Percentiles rank a stretch among this genome's conserved stretches.
These are phyloP conservation scores for Xylaria sp. DNA, from an alignment of 2,329 filamentous ascomycete genomes.

Conservation along the genomic window DNA sequence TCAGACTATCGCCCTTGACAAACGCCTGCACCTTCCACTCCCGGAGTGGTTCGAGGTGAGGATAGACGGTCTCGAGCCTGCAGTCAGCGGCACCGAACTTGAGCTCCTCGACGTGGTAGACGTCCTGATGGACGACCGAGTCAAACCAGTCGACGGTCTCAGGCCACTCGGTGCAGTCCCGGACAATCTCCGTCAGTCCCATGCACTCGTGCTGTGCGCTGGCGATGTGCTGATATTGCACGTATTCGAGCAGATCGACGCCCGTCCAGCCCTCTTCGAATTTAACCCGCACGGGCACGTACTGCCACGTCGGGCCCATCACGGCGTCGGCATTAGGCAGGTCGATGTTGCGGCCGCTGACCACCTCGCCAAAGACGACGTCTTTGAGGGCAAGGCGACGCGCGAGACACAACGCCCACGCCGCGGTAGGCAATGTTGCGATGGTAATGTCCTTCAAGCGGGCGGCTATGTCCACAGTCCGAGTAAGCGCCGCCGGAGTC, in stretches of 20 bases:
- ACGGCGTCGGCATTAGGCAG: slow-evolving; percentile 65
- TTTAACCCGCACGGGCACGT: slow-evolving; percentile 69
- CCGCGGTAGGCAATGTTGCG: slow-evolving; percentile 72
- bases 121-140: slow-evolving; percentile 68
- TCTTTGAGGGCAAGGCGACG: slow-evolving; percentile 62
- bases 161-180: slow-evolving; percentile 58
- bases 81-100: slow-evolving; percentile 51
- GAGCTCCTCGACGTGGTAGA: slow-evolving; percentile 68
- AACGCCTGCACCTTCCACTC: slow-evolving; percentile 72
- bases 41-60: slow-evolving; percentile 64
- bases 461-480: slow-evolving; percentile 57
- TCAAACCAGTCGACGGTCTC: slow-evolving; percentile 59
- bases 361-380: slow-evolving; percentile 73
- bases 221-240: slow-evolving; percentile 67
- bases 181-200: slow-evolving; percentile 63
- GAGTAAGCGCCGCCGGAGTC: slow-evolving; percentile 55
- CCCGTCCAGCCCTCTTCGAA: slow-evolving; percentile 63
- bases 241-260: slow-evolving; percentile 60
- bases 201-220: slow-evolving; percentile 65
- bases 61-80: slow-evolving; percentile 67
- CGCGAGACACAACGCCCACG: slow-evolving; percentile 72
- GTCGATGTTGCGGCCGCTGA: slow-evolving; percentile 70
- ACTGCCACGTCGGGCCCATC: slow-evolving; percentile 73
- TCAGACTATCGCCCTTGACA: slow-evolving; percentile 60
- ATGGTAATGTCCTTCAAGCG: slow-evolving; percentile 66